Evolutionary conservation across 2,329 filamentous ascomycete species (phyloP).

Genomic region (Stagonosporopsis chrysanthemi): DNA sequence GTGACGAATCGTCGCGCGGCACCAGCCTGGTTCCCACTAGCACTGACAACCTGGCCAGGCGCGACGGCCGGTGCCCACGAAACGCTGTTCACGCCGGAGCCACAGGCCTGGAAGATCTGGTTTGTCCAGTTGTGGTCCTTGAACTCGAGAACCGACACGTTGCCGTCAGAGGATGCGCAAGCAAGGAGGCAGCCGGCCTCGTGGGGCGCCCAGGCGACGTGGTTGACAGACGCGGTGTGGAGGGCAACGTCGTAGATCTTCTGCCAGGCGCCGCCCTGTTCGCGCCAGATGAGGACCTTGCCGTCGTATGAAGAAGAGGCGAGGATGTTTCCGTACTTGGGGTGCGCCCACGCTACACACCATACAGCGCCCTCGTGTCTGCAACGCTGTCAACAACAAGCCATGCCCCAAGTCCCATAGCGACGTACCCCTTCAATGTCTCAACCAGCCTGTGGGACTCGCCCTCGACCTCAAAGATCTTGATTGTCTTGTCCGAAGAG

Average conservation of each 20-base stretch:
- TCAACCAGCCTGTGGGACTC: constrained; percentile 89
- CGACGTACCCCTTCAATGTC: constrained; percentile 86
- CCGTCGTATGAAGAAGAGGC: constrained; percentile 96
- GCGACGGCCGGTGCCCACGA: constrained; percentile 89
- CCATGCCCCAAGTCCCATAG: neutral
- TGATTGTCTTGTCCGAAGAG: constrained; percentile 97
- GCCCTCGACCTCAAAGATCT: constrained; percentile 98
- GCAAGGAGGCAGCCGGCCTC: constrained; percentile 94
- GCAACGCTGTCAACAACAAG: constrained; percentile 26
- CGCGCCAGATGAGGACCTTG: constrained; percentile 98
- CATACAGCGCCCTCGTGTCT: constrained; percentile 98
- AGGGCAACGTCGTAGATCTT: constrained; percentile 91
- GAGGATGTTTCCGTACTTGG: constrained; percentile 97
- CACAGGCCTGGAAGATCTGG: constrained; percentile 88
- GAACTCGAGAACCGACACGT: constrained; percentile 94
- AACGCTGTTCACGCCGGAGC: constrained; percentile 92
- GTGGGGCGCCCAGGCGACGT: constrained; percentile 96
- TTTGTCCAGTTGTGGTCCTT: constrained; percentile 94
- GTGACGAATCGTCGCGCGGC: constrained; percentile 86
- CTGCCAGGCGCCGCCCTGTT: constrained; percentile 69
- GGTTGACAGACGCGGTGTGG: constrained; percentile 96
- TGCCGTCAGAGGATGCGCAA: constrained; percentile 91
- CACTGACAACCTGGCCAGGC: constrained; percentile 83
- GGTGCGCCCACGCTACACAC: constrained; percentile 95
- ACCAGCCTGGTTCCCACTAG: constrained; percentile 62